Conservation (phyloP, 106 monocot genomes). For the Dendrobium huoshanense region DNA sequence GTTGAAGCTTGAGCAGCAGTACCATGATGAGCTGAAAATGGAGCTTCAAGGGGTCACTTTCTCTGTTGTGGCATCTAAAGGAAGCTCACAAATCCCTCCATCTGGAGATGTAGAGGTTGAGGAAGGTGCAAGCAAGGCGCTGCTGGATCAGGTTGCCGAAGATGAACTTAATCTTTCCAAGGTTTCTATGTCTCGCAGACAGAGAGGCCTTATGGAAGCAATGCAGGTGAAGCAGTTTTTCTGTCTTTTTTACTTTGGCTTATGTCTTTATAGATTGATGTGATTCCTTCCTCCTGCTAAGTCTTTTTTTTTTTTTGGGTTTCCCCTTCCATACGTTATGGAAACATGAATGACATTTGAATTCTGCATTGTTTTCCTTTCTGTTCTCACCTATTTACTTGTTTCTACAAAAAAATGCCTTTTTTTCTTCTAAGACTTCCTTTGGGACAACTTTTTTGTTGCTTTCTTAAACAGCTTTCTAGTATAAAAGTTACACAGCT, state of each 20-base stretch:
- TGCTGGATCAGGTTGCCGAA: slow-evolving; percentile 26
- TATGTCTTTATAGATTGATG: neutral
- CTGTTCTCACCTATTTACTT: no score
- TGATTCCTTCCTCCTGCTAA: neutral
- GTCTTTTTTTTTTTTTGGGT: neutral
- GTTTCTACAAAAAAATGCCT: no score
- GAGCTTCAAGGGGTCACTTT: slow-evolving; percentile 62
- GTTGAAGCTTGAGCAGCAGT: slow-evolving; percentile 58
- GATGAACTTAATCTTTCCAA: slow-evolving; percentile 38
- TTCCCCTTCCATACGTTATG: neutral
- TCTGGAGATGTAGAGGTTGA: slow-evolving; percentile 11
- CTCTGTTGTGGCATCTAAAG: slow-evolving; percentile 45
- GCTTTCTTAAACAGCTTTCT: no score
- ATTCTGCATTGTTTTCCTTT: no score
- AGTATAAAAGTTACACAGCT: no score
- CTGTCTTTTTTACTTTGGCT: neutral
- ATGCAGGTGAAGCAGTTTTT: slow-evolving; percentile 53
- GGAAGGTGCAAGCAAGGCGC: slow-evolving; percentile 7
- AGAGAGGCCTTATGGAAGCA: slow-evolving; percentile 68
- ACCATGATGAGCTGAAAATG: slow-evolving; percentile 75
- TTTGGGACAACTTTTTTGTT: no score
- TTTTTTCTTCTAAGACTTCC: no score
- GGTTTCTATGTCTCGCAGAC: slow-evolving; percentile 66
- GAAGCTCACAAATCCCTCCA: slow-evolving; percentile 15
- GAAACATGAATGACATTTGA: no score